These are phyloP conservation scores for Zygotorulaspora chibaensis DNA, from an alignment of 805 yeast species.

Conservation along the genomic window DNA sequence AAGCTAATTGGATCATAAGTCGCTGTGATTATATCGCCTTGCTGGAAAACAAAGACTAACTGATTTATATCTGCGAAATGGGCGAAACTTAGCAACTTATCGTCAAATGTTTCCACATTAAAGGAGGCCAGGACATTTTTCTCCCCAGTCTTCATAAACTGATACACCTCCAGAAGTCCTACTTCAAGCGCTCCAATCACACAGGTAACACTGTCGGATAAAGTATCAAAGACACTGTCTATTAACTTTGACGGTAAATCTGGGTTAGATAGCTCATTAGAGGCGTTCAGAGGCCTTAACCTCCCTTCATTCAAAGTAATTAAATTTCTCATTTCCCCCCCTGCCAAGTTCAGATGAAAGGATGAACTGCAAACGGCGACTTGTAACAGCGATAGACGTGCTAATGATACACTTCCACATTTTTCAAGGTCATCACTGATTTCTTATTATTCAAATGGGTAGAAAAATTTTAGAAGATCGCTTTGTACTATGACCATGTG, in stretches of 20 bases:
- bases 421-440: constrained; percentile 1
- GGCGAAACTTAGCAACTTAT: constrained; percentile 48
- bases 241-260: constrained; percentile 19
- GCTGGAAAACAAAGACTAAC: constrained; percentile 58
- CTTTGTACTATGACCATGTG: constrained; percentile 1
- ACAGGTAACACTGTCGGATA: constrained; percentile 67
- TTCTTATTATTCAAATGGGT: neutral
- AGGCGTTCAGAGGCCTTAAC: constrained; percentile 22
- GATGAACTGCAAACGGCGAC: neutral
- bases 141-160: constrained; percentile 62
- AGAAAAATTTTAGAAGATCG: constrained; percentile 6
- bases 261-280: constrained; percentile 14
- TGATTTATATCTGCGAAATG: constrained; percentile 71
- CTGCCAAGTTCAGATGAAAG: neutral
- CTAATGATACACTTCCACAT: no score
- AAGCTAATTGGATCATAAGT: constrained; percentile 47
- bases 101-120: constrained; percentile 41
- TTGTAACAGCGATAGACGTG: no score
- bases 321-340: constrained; percentile 32
- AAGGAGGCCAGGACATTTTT: constrained; percentile 56
- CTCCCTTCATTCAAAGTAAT: constrained; percentile 33
- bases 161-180: constrained; percentile 68
- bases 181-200: constrained; percentile 55
- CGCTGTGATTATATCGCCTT: constrained; percentile 73
- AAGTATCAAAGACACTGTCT: constrained; percentile 56